phyloP scores from a whole-genome alignment of 495 filamentous ascomycete species.

The Aspergillus carlsbadensis region DNA sequence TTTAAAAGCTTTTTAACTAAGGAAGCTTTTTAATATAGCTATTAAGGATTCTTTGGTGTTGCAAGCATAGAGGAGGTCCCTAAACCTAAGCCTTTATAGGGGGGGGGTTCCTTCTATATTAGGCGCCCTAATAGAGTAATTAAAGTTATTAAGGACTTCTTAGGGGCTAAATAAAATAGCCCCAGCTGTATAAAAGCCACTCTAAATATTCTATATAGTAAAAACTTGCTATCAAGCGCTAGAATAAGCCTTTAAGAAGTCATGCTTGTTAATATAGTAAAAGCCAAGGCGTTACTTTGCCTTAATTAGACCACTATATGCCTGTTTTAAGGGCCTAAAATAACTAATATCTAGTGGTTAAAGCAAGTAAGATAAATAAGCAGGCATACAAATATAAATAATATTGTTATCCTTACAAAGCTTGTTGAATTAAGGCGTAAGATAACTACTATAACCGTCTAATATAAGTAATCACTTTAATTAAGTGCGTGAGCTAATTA shows the following conservation, averaged over 20 bases:
- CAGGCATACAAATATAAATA: not conserved
- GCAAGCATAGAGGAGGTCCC: not conserved
- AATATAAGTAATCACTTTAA: not conserved
- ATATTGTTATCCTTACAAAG: not conserved
- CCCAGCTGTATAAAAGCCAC: no score
- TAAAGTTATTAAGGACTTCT: no score
- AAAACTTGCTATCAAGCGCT: not conserved
- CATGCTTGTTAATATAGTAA: conserved; percentile 3
- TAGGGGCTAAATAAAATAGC: no score
- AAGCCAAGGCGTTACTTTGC: not conserved
- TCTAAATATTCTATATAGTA: not conserved
- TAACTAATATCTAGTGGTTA: not conserved
- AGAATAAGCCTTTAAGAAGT: not conserved
- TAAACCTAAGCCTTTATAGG: no score
- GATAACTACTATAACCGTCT: not conserved
- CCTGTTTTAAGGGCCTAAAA: conserved; percentile 20
- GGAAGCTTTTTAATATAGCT: not conserved
- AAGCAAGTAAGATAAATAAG: not conserved
- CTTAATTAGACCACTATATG: conserved; percentile 8
- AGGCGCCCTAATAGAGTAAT: not conserved
- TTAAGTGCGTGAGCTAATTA: not conserved
- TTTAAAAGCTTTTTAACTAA: no score
- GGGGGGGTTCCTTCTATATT: no score
- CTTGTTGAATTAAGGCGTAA: not conserved
- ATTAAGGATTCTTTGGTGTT: not conserved